phyloP scores from a whole-genome alignment of 2,329 filamentous ascomycete species.

The Aspergillus jensenii region DNA sequence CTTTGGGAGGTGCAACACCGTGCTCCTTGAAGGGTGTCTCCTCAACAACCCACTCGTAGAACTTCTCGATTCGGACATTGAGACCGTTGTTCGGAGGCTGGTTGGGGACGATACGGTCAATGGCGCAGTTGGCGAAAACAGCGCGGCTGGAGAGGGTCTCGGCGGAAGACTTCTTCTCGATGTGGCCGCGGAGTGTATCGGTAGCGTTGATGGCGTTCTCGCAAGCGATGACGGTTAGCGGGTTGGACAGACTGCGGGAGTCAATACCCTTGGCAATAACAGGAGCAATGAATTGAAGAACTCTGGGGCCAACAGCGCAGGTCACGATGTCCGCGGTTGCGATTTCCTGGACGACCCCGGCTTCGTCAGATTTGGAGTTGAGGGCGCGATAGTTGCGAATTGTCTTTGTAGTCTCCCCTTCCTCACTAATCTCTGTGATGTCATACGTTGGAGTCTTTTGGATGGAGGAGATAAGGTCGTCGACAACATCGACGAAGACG shows the following conservation, averaged over 20 bases:
- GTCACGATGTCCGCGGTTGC: constrained; percentile 86
- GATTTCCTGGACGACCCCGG: constrained; percentile 80
- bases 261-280: constrained; percentile 94
- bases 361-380: constrained; percentile 86
- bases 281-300: constrained; percentile 94
- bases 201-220: constrained; percentile 98
- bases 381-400: constrained; percentile 97
- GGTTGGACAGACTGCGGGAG: constrained; percentile 63
- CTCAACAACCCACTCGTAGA: constrained; percentile 99
- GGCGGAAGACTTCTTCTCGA: constrained; percentile 72
- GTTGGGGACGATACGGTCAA: constrained; percentile 95
- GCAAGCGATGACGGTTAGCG: constrained; percentile 90
- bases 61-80: constrained; percentile 94
- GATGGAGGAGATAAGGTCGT: constrained; percentile 74
- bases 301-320: constrained; percentile 93
- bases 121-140: constrained; percentile 94
- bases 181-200: constrained; percentile 78
- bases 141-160: constrained; percentile 71
- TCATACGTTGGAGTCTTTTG: constrained; percentile 76
- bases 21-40: constrained; percentile 74
- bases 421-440: constrained; percentile 86
- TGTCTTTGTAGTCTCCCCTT: constrained; percentile 75
- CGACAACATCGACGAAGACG: constrained; percentile 92
- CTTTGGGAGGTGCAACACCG: constrained; percentile 62
- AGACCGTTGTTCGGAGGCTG: constrained; percentile 78